Base-by-base conservation (phyloP, 2,329 filamentous ascomycete species). In the Cladosporium austrohemisphaericum region DNA sequence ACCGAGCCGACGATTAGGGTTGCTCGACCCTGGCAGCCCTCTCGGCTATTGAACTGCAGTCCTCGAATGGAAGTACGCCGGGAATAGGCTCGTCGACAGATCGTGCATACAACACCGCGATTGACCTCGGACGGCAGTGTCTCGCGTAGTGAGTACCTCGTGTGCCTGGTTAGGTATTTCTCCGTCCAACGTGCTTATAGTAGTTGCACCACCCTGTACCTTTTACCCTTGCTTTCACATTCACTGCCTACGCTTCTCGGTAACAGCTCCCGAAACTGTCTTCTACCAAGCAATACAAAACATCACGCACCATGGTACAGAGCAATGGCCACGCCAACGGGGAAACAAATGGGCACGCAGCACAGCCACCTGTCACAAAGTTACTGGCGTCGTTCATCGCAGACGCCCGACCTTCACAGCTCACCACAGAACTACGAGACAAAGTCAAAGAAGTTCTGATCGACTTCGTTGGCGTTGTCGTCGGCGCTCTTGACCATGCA, bases 371-470 rank as follows among this genome's bases (percentile, higher is more conserved):
- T 14, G 45, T 60, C n/a, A 65, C 62, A 5, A 53, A 56, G 19
- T 41, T 59, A 18, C 52, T 65, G 4, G 54, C 62, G 18, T 19
- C 51, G 22, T 65, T 65, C 54, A 55, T 57, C 9, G 52, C 62
- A 25, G 52, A 50, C 28, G 56, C 59, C 20, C 45, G 35, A 6
- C 41, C 52, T 6, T 31, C 35, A 33, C 52, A 59, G 8, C 52
- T 65, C 4, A 59, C 55, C 5, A 33, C 52, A 4, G 50, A 48
- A 7, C 50, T 63, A 14, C 50, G 51, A 10, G 37, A 44, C 10
- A 64, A 64, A 51, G 43, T 60, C 49, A 60, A 61, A 53, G 62
- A 64, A 56, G 60, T 65, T 37, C 49, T 65, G 25, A 56, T 61
- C 35, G 62, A 65, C 53, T 63, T 60, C 52, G 57, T 63, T 31